phyloP scores from a whole-genome alignment of 345 rosid genomes.

The Dimocarpus longan region DNA sequence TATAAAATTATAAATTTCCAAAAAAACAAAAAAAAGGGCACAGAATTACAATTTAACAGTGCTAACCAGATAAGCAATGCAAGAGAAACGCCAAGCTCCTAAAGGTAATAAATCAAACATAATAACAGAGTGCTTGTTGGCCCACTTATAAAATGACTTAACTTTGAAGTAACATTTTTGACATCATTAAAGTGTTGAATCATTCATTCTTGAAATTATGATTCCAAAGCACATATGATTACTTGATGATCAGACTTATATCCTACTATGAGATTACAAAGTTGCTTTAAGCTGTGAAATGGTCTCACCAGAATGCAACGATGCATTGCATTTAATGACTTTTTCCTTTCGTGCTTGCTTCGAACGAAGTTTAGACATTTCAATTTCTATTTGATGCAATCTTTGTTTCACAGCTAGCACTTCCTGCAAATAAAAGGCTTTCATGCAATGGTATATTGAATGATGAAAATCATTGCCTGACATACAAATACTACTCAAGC shows the following conservation, averaged over 20 bases:
- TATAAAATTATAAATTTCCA: background rate
- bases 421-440: constrained; percentile 31
- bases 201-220: background rate
- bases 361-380: constrained; percentile 23
- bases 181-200: background rate
- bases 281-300: constrained; percentile 8
- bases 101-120: background rate
- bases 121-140: background rate
- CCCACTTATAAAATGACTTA: background rate
- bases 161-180: background rate
- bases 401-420: constrained; percentile 39
- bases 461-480: background rate
- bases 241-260: background rate
- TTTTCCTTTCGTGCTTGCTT: constrained; percentile 35
- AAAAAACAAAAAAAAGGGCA: no score
- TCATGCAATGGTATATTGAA: background rate
- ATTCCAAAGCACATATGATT: background rate
- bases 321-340: constrained; percentile 19
- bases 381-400: constrained; percentile 37
- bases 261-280: background rate
- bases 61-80: background rate
- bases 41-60: background rate
- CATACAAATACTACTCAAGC: background rate
- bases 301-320: constrained; percentile 30
- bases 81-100: background rate